Evolutionary conservation across 768 basidiomycete species (phyloP).

Genomic region (Tubosaeta sp.): DNA sequence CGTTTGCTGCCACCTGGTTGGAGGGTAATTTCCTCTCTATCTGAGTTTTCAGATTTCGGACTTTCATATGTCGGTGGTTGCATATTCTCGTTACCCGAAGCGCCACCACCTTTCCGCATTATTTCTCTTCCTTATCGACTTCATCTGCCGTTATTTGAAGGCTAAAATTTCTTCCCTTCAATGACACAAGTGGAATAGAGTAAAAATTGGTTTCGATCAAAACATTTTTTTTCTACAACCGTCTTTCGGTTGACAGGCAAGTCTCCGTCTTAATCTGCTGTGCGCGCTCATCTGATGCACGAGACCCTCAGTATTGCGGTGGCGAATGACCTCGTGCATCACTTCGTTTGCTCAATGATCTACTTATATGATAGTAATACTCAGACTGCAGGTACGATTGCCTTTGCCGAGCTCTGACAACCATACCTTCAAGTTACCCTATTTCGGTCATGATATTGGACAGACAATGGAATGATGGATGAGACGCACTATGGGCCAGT

Average conservation of each 20-base stretch:
- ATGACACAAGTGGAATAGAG: constrained; percentile 15
- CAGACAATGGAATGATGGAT: constrained; percentile 10
- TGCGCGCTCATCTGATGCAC: constrained; percentile 13
- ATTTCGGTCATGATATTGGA: constrained; percentile 11
- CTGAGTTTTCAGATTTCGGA: constrained; percentile 32
- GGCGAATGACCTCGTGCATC: constrained; percentile 26
- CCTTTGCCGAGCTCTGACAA: constrained; percentile 16
- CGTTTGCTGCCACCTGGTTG: constrained; percentile 9
- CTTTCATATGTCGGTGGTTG: constrained; percentile 29
- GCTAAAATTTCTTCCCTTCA: constrained; percentile 5
- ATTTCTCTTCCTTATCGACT: constrained; percentile 18
- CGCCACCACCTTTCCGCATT: constrained; percentile 18
- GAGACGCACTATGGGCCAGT: background rate
- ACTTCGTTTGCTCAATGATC: constrained; percentile 16
- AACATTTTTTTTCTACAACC: constrained; percentile 20
- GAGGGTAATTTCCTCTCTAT: constrained; percentile 16
- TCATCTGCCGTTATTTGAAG: constrained; percentile 20
- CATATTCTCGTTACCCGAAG: constrained; percentile 22
- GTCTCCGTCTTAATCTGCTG: constrained; percentile 15
- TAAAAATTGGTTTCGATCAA: constrained; percentile 9
- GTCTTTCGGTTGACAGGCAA: constrained; percentile 10
- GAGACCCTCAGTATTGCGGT: constrained; percentile 10
- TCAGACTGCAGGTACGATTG: constrained; percentile 13
- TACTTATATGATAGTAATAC: constrained; percentile 5
- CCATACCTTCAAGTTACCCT: constrained; percentile 12